A percentile compares a stretch with the other conserved stretches of the same genome.
Conservation (phyloP, 2,329 filamentous ascomycete genomes). For the Elsinoe fawcettii region DNA sequence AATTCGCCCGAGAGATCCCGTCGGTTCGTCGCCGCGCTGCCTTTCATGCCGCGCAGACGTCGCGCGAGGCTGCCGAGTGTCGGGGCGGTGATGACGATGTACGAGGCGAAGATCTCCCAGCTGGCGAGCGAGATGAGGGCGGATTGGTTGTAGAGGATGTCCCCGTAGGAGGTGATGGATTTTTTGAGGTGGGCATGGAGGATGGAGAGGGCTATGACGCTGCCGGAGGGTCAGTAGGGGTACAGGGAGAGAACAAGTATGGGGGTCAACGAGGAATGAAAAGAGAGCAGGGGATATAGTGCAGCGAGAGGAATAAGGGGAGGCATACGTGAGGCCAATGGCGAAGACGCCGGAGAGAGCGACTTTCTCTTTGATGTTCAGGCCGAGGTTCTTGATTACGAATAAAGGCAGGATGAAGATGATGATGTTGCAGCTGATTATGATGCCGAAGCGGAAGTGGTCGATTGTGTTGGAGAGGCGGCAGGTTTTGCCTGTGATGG, state of each 20-base stretch:
- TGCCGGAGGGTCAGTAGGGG: neutral
- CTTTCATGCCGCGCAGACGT: neutral
- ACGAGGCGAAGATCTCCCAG: slow-evolving; percentile 1
- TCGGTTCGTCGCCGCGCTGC: neutral
- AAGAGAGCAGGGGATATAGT: too few relatives aligned
- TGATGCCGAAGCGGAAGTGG: neutral
- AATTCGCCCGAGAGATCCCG: neutral
- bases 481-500: neutral
- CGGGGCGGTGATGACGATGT: neutral
- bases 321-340: neutral
- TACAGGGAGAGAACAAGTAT: neutral
- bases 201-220: neutral
- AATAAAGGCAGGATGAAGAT: neutral
- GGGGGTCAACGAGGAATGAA: neutral
- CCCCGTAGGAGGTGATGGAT: neutral
- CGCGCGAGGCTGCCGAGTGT: neutral
- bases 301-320: too few relatives aligned
- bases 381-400: neutral
- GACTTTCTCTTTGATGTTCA: neutral
- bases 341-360: neutral
- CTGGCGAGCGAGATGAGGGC: neutral
- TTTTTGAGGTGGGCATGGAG: neutral
- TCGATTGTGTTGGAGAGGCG: neutral
- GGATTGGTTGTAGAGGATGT: neutral
- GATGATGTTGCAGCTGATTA: neutral